These are phyloP conservation scores for Marchantia paleacea DNA, from an alignment of 225 moss, liverwort and hornwort genomes.

Conservation along the genomic window DNA sequence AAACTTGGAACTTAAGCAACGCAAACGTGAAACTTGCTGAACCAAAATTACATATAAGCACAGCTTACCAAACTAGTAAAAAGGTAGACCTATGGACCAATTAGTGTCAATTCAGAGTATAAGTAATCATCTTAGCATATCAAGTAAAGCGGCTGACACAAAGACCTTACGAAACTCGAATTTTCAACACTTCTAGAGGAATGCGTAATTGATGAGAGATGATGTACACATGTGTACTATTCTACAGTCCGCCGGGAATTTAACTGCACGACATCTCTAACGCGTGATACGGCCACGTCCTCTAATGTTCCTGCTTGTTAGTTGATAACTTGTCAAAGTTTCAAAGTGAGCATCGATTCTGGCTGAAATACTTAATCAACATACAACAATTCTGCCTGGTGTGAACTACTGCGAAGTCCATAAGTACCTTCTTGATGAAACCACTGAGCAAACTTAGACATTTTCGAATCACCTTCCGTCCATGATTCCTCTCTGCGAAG, in stretches of 20 bases:
- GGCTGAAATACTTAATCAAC: not conserved
- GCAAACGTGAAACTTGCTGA: not conserved
- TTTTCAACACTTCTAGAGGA: too few relatives aligned
- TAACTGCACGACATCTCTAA: not conserved
- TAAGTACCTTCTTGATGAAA: conserved; percentile 73
- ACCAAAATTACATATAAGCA: not conserved
- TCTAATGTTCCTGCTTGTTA: too few relatives aligned
- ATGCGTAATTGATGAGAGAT: too few relatives aligned
- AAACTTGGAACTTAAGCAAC: not conserved
- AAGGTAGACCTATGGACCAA: not conserved
- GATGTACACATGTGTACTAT: too few relatives aligned
- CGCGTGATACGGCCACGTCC: too few relatives aligned
- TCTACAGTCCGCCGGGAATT: not conserved
- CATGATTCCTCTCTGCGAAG: conserved; percentile 57
- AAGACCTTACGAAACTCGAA: too few relatives aligned
- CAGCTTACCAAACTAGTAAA: not conserved
- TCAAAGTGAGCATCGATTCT: too few relatives aligned
- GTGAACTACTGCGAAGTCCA: not conserved
- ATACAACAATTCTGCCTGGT: not conserved
- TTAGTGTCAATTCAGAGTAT: too few relatives aligned
- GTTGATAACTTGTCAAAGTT: too few relatives aligned
- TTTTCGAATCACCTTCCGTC: conserved; percentile 61
- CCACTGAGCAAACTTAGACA: conserved; percentile 90
- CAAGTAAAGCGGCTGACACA: too few relatives aligned
- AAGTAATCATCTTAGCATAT: too few relatives aligned